Base-by-base conservation (phyloP, 352 stramenopile genomes). In the Elongisporangium prolatum region DNA sequence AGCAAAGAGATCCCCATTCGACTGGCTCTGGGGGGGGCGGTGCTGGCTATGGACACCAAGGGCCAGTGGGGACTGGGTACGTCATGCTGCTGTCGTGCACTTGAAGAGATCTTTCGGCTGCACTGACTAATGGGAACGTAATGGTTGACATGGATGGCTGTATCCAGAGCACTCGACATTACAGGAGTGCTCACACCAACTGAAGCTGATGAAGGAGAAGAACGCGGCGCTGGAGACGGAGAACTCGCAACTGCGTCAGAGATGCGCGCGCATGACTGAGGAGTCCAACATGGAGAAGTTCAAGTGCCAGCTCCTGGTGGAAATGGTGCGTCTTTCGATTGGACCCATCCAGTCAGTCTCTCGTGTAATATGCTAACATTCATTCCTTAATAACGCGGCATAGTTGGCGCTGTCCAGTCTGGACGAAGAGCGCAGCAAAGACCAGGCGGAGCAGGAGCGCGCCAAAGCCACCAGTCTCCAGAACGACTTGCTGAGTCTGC, bases 221-320 rank as follows among this genome's bases (percentile, higher is more conserved):
- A 87, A 85, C 25, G 60, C 61, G 17, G 49, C 57, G 1, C 63
- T 95, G 0, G 77, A 91, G 50, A 64, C 58, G 9, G 86, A 93
- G 57, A 91, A 93, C 57, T 56, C 63, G 0, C 63, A 80, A 49
- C 69, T 95, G 24, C 64, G 66, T 37, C 80, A 91, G 21, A 79
- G 75, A 20, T 87, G 71, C 28, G 34, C 60, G 7, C 82, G 86
- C 16, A 69, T 93, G 59, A 80, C 68, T 2, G 82, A 93, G 49
- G 86, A 93, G 50, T 87, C 74, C 48, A 93, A 93, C 59, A 91
- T 95, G 79, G 83, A 91, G 50, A 92, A 93, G 56, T 95, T 95
- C 61, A 95, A 91, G 61, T 91, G 84, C 56, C 82, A 93, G 56
- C 66, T 95, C 25, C 79, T 95, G 54, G 71, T 95, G 8, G 86